Percentiles rank a stretch among this genome's conserved stretches.
Evolutionary conservation across 306 rosid genomes (phyloP).

Genomic region (Trifolium repens): DNA sequence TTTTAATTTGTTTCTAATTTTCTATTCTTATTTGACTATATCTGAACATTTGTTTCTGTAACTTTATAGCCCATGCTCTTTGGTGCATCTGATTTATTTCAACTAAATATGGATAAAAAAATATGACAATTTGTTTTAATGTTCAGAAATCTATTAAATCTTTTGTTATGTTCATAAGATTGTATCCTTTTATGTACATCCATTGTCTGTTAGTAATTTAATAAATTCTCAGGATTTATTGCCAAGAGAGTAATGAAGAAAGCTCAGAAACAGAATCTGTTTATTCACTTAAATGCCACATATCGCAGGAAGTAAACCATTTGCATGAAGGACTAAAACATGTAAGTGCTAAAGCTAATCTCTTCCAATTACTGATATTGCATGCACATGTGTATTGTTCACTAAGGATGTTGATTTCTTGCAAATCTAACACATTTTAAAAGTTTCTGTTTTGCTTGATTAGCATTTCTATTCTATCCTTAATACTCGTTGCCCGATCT

Average conservation of each 20-base stretch:
- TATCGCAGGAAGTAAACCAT: slow-evolving; percentile 99
- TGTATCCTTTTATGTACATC: slow-evolving; percentile 28
- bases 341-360: slow-evolving; percentile 57
- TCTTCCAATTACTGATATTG: slow-evolving; percentile 8
- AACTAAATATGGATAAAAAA: slow-evolving; percentile 19
- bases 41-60: slow-evolving; percentile 14
- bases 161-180: slow-evolving; percentile 14
- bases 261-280: slow-evolving; percentile 96
- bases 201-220: slow-evolving; percentile 41
- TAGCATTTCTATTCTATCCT: slow-evolving; percentile 10
- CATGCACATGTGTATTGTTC: not conserved
- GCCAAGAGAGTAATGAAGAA: slow-evolving; percentile 96
- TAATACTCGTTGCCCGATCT: slow-evolving; percentile 9
- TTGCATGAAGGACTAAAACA: slow-evolving; percentile 96
- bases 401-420: not conserved
- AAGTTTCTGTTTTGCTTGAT: slow-evolving; percentile 11
- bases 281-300: slow-evolving; percentile 97
- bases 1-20: not conserved
- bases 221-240: slow-evolving; percentile 71
- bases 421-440: slow-evolving; percentile 2
- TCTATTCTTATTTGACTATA: not conserved
- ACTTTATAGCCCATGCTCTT: slow-evolving; percentile 22
- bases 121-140: slow-evolving; percentile 7
- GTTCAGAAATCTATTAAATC: slow-evolving; percentile 15
- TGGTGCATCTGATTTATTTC: slow-evolving; percentile 31